phyloP scores from a whole-genome alignment of 495 filamentous ascomycete genomes.

The Glarea lozoyensis region DNA sequence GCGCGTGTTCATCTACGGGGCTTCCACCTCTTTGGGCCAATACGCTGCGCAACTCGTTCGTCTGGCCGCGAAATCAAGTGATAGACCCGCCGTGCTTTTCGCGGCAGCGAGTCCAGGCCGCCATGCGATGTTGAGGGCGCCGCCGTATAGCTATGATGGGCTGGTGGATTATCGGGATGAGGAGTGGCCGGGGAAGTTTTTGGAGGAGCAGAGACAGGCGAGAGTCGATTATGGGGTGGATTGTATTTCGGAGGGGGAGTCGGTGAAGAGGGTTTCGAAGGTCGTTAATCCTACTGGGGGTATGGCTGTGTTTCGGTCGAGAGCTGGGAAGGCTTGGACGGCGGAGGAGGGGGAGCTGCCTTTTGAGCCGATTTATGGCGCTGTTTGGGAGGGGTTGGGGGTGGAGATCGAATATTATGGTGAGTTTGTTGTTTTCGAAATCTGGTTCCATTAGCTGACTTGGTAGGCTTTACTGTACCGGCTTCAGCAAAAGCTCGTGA shows the following conservation, averaged over 20 bases:
- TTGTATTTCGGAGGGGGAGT: constrained; percentile 31
- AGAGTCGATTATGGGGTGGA: constrained; percentile 27
- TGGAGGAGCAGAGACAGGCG: constrained; percentile 19
- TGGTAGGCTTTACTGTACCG: constrained; percentile 23
- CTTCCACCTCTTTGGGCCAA: constrained; percentile 31
- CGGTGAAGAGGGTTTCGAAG: constrained; percentile 13
- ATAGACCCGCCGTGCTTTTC: constrained; percentile 21
- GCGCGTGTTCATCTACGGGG: constrained; percentile 30
- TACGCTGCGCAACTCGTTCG: constrained; percentile 30
- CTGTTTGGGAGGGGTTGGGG: constrained; percentile 35
- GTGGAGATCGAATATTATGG: constrained; percentile 25
- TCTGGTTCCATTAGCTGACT: constrained; percentile 10
- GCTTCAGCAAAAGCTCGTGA: background rate
- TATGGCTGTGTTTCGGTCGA: constrained; percentile 25
- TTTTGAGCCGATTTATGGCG: constrained; percentile 27
- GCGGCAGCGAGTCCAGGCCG: constrained; percentile 25
- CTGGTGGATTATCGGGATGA: constrained; percentile 49
- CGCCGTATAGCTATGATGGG: constrained; percentile 33
- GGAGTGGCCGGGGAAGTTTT: constrained; percentile 42
- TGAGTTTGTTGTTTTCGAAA: constrained; percentile 5
- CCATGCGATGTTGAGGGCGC: constrained; percentile 17
- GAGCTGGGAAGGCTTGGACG: constrained; percentile 23
- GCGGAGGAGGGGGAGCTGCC: constrained; percentile 12
- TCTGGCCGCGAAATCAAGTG: constrained; percentile 10
- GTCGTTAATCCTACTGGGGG: constrained; percentile 12